phyloP scores from a whole-genome alignment of 2,329 filamentous ascomycete genomes.

The Ophiocordyceps camponoti-saundersi region DNA sequence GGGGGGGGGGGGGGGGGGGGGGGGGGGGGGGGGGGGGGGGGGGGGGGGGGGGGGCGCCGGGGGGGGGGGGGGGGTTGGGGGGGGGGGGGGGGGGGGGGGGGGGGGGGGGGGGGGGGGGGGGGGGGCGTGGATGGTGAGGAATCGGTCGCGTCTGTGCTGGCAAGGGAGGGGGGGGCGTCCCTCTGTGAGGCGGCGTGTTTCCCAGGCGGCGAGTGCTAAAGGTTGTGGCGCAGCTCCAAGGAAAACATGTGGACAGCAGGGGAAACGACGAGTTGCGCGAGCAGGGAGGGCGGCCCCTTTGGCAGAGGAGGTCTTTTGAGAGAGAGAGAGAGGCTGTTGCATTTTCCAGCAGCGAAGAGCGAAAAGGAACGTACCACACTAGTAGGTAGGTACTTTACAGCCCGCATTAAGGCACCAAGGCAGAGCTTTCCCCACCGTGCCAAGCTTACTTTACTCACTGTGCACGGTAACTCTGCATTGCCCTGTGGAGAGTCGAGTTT shows the following conservation, averaged over 20 bases:
- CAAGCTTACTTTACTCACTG: neutral
- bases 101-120: neutral
- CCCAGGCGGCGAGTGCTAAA: neutral
- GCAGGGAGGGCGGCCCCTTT: too few species aligned
- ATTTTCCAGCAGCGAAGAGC: constrained; percentile 1
- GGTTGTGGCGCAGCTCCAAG: too few species aligned
- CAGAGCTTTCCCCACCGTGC: constrained; percentile 6
- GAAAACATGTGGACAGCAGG: too few species aligned
- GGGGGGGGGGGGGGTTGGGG: neutral
- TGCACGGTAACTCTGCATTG: neutral
- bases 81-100: neutral
- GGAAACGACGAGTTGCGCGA: too few species aligned
- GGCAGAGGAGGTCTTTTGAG: too few species aligned
- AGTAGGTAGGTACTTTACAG: constrained; percentile 8
- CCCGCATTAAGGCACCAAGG: constrained; percentile 14
- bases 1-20: neutral
- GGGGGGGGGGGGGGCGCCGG: neutral
- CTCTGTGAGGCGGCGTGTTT: neutral
- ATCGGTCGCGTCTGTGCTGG: constrained; percentile 1
- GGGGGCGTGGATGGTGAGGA: neutral
- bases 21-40: neutral
- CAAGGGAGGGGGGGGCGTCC: neutral
- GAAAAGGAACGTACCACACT: neutral
- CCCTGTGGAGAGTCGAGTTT: neutral
- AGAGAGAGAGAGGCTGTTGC: constrained; percentile 1